phyloP scores from a whole-genome alignment of 1,284 basidiomycete genomes.

The Ustilago crameri region DNA sequence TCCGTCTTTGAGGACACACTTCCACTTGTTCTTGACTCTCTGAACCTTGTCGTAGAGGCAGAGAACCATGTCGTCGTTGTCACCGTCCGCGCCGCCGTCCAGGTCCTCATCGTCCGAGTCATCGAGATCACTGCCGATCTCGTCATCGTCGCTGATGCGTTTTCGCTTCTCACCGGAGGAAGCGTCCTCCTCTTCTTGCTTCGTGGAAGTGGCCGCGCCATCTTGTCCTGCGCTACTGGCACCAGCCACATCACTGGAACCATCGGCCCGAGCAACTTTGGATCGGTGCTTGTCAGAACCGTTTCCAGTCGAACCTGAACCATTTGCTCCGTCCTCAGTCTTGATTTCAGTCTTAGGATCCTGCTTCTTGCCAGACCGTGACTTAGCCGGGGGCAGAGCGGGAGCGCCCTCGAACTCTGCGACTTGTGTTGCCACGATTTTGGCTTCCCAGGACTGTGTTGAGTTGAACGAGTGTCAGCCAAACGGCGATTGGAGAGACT shows the following conservation, averaged over 20 bases:
- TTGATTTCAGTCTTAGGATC: constrained; percentile 41
- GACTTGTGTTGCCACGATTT: constrained; percentile 89
- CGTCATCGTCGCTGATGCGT: constrained; percentile 75
- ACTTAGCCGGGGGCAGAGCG: constrained; percentile 44
- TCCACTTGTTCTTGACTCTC: constrained; percentile 99
- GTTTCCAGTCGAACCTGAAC: constrained; percentile 13
- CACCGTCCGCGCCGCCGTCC: constrained; percentile 71
- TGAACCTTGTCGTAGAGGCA: constrained; percentile 99
- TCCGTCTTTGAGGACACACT: constrained; percentile 97
- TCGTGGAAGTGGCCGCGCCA: constrained; percentile 8
- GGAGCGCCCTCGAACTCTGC: constrained; percentile 84
- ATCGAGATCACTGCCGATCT: constrained; percentile 95
- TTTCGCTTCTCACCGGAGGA: constrained; percentile 58
- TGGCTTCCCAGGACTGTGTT: constrained; percentile 85
- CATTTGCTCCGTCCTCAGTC: constrained; percentile 21
- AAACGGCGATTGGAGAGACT: background rate
- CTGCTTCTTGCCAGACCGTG: constrained; percentile 41
- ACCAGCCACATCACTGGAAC: constrained; percentile 28
- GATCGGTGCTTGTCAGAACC: constrained; percentile 34
- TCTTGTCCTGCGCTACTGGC: constrained; percentile 13
- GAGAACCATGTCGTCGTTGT: constrained; percentile 85
- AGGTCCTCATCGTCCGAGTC: constrained; percentile 79
- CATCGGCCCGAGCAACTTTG: constrained; percentile 46
- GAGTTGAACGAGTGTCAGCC: background rate
- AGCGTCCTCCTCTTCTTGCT: constrained; percentile 25